These are phyloP conservation scores for Diplocarpon mali DNA, from an alignment of 2,329 filamentous ascomycete species.

Conservation along the genomic window DNA sequence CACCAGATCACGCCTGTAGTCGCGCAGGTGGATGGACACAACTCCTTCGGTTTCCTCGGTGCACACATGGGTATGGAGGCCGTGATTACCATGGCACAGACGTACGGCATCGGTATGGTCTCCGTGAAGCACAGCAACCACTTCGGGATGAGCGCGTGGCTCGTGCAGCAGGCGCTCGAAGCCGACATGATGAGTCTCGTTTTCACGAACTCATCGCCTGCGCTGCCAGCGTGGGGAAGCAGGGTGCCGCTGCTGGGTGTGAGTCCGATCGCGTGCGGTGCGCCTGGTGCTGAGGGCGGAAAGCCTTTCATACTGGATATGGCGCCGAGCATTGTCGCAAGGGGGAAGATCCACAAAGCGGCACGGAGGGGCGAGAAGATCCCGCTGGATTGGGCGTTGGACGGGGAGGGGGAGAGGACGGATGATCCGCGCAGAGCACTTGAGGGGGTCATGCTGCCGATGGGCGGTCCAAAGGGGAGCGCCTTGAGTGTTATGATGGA, in stretches of 20 bases:
- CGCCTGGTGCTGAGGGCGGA: conserved; percentile 48
- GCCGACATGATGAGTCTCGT: conserved; percentile 49
- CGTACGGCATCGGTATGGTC: conserved; percentile 64
- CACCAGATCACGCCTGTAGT: conserved; percentile 58
- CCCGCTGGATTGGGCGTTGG: conserved; percentile 64
- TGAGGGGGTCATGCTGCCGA: conserved; percentile 71
- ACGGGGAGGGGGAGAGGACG: conserved; percentile 56
- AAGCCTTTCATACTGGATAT: conserved; percentile 65
- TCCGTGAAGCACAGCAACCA: conserved; percentile 69
- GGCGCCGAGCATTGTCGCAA: conserved; percentile 57
- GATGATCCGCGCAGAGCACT: conserved; percentile 62
- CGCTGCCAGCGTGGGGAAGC: conserved; percentile 28
- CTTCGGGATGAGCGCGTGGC: conserved; percentile 74
- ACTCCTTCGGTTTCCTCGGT: conserved; percentile 66
- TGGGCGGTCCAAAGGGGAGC: conserved; percentile 76
- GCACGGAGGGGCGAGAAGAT: conserved; percentile 56
- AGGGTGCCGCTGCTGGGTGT: conserved; percentile 26
- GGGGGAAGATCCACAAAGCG: conserved; percentile 66
- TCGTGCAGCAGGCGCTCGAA: conserved; percentile 68
- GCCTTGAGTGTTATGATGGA: conserved; percentile 79
- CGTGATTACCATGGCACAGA: conserved; percentile 54
- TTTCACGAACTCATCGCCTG: conserved; percentile 28
- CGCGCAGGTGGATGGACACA: conserved; percentile 45
- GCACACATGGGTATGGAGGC: conserved; percentile 54
- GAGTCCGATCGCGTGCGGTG: conserved; percentile 44